A percentile compares a stretch with the other conserved stretches of the same genome.
These are phyloP conservation scores for Hibiscus trionum DNA, from an alignment of 345 rosid species.

Conservation along the genomic window DNA sequence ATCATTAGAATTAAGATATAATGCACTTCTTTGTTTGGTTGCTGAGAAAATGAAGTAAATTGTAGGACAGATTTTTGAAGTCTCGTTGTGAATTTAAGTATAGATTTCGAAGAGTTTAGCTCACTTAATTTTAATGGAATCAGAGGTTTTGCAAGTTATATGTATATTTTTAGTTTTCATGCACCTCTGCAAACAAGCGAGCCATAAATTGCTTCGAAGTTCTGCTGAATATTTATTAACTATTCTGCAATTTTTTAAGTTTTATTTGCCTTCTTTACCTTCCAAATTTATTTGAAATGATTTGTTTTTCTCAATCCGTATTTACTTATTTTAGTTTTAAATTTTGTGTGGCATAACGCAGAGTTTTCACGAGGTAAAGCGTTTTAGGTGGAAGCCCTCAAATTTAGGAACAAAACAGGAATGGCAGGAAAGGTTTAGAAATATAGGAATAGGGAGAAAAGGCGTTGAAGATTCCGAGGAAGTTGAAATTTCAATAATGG, in stretches of 20 bases:
- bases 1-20: not conserved
- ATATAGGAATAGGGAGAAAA: conserved; percentile 59
- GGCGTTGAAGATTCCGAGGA: conserved; percentile 50
- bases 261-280: not conserved
- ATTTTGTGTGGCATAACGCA: conserved; percentile 17
- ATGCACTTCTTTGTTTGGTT: conserved; percentile 13
- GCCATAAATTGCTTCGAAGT: not conserved
- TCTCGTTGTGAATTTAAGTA: not conserved
- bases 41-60: conserved; percentile 9
- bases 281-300: not conserved
- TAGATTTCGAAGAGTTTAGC: conserved; percentile 1
- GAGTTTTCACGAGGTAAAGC: conserved; percentile 49
- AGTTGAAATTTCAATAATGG: conserved; percentile 54
- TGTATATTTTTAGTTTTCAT: not conserved
- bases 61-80: not conserved
- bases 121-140: not conserved
- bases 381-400: conserved; percentile 51
- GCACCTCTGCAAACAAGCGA: not conserved
- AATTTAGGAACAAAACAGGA: conserved; percentile 56
- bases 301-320: not conserved
- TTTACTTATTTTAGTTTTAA: not conserved
- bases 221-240: not conserved
- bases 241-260: not conserved
- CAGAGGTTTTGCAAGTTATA: not conserved
- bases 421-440: conserved; percentile 53